Base-by-base conservation (phyloP, 2,329 filamentous ascomycete species). In the Hymenoscyphus scutula region DNA sequence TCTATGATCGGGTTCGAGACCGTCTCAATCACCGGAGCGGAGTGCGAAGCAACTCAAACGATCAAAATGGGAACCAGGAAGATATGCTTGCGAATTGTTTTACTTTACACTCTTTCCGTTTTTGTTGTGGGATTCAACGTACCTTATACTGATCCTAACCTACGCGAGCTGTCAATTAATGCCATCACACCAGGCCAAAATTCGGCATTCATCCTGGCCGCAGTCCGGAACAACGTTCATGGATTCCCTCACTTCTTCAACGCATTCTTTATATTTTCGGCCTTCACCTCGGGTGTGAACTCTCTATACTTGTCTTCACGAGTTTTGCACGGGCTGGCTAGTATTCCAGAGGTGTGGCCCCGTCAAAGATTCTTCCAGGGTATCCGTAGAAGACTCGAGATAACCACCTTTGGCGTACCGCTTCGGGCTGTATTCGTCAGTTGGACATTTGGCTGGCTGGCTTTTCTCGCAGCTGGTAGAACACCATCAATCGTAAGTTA, bases 41-140 rank as follows among this genome's bases (percentile, higher is more conserved):
- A 80, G 65, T 79, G 76, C 67, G 75, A 74, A 60, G 72, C 76
- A 58, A 72, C 78, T 5, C 76, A 80, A 64, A 77, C 75, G 0
- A 76, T 81, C 69, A 80, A 79, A 64, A 74, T 80, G 53, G 77
- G 77, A 1, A 77, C 75, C 3, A 72, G 78, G 56, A 80, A 79
- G 67, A 75, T 78, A 53, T 74, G 73, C 6, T 68, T 79, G 23
- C 75, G 78, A 45, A 76, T 80, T 54, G 75, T 79, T n/a, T 70
- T 78, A 10, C 72, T 79, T 2, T 80, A 80, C 64, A 65, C 75
- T n/a, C 71, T 80, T 17, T 72, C 74, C 7, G 76, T 76, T 29
- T 76, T 81, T 64, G 74, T 75, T 3, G 75, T 76, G 19, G 76
- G 77, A 1, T 72, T 79, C 38, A 77, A 78, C 63, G 76, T 80